A percentile compares a stretch with the other conserved stretches of the same genome.
These are phyloP conservation scores for Penicillium sp. DNA, from an alignment of 2,329 filamentous ascomycete genomes.

Conservation along the genomic window DNA sequence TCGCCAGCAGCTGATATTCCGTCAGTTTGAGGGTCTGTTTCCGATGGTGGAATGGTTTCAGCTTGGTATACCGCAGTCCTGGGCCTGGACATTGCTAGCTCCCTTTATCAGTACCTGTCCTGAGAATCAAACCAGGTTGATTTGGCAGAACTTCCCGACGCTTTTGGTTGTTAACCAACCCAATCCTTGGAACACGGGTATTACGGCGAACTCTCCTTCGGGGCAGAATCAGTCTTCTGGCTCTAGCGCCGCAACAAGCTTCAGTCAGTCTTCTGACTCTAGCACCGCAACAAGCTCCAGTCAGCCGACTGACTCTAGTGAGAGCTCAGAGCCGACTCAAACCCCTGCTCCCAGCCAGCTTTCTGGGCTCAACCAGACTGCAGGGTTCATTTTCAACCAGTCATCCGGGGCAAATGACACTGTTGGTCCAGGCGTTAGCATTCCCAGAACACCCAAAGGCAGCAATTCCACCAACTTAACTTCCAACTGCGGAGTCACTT, in stretches of 20 bases:
- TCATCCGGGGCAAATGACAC: slow-evolving; percentile 66
- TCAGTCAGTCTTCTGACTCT: slow-evolving; percentile 30
- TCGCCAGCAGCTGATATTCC: slow-evolving; percentile 81
- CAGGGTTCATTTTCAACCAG: neutral
- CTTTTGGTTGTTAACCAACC: slow-evolving; percentile 74
- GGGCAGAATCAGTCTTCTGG: slow-evolving; percentile 57
- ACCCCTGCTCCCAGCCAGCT: slow-evolving; percentile 38
- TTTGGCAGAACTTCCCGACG: slow-evolving; percentile 82
- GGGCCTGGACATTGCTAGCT: slow-evolving; percentile 79
- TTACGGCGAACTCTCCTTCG: neutral
- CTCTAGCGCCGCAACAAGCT: neutral
- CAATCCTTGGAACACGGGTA: slow-evolving; percentile 53
- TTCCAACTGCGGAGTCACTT: slow-evolving; percentile 63
- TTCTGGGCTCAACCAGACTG: slow-evolving; percentile 31
- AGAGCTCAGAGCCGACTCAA: slow-evolving; percentile 25
- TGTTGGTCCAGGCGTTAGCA: slow-evolving; percentile 38
- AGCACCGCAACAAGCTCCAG: neutral
- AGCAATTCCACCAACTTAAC: slow-evolving; percentile 43
- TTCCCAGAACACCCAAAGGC: slow-evolving; percentile 47
- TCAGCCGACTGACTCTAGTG: neutral
- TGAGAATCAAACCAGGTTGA: slow-evolving; percentile 68
- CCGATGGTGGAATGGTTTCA: slow-evolving; percentile 85
- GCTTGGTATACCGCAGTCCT: slow-evolving; percentile 76
- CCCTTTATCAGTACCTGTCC: slow-evolving; percentile 81
- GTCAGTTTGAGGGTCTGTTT: slow-evolving; percentile 76